Base-by-base conservation (phyloP, 208 protist genomes). In the Trypanosoma cruzi region DNA sequence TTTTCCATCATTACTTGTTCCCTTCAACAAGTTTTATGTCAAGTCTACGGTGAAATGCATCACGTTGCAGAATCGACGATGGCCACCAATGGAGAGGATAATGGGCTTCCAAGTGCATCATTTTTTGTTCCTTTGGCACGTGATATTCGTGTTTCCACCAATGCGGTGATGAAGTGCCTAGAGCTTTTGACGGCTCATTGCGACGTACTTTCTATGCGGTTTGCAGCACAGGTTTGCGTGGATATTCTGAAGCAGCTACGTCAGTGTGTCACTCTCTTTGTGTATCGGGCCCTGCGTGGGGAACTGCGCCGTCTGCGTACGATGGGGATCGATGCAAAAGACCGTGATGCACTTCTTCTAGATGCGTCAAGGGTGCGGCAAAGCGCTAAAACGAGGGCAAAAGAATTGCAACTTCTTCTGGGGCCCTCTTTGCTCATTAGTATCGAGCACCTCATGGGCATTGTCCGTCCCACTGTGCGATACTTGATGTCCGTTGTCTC, bases 231-330 rank as follows among this genome's bases (percentile, higher is more conserved):
- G 76, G 61, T 95, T 26, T 88, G 79, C 49, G 71, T 90, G 31
- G 82, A 95, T 68, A 77, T 82, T 31, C 73, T 93, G 40, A 80
- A 81, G 64, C 85, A 93, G 62, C 79, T 84, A 22, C 80, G 85
- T n/a, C 81, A 80, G 24, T 79, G 77, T 37, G 76, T 84, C 24
- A 16, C 82, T 31, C 67, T 81, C 50, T 88, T 95, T 68, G 64
- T 84, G 29, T 64, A 71, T 18, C 68, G 65, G 29, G 37, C 92
- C 20, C 68, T 79, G 7, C 54, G 61, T n/a, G 68, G 63, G 32
- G 80, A 85, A 37, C 11, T 67, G 18, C 31, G 52, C 1, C 59
- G 37, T 34, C 16, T 71, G 42, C 58, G 46, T 37, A 46, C 26
- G 34, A 36, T 31, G 24, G 18, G 22, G 32, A 55, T 7, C 13